These are phyloP conservation scores for Dactylorhiza incarnata DNA, from an alignment of 106 monocot genomes.

Conservation along the genomic window DNA sequence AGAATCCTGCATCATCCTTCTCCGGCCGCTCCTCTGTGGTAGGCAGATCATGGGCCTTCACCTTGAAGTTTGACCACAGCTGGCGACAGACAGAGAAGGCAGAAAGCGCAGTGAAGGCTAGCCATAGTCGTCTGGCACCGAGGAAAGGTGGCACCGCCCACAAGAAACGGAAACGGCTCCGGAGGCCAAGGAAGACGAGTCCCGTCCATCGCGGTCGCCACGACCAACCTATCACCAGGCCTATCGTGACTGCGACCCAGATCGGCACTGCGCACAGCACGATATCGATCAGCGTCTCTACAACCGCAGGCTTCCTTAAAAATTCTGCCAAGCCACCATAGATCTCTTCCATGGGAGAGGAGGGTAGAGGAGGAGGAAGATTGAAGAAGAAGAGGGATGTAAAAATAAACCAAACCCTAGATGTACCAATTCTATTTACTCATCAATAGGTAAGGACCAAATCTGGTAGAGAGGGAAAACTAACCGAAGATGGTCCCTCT, in stretches of 20 bases:
- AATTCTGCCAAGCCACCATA: conserved; percentile 44
- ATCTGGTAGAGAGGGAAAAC: background rate
- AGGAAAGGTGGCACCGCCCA: conserved; percentile 73
- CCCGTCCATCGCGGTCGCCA: conserved; percentile 97
- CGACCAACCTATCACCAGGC: conserved; percentile 89
- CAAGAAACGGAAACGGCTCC: conserved; percentile 47
- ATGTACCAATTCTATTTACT: background rate
- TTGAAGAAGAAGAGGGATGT: background rate
- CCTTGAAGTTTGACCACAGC: conserved; percentile 54
- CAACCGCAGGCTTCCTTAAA: conserved; percentile 61
- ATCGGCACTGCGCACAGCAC: conserved; percentile 86
- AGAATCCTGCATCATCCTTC: conserved; percentile 3
- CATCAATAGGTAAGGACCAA: background rate
- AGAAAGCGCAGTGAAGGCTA: conserved; percentile 90
- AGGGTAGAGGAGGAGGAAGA: background rate
- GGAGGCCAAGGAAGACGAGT: conserved; percentile 71
- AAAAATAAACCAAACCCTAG: background rate
- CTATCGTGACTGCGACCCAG: conserved; percentile 97
- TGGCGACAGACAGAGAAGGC: conserved; percentile 70
- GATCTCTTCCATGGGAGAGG: conserved; percentile 39
- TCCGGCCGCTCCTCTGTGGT: background rate
- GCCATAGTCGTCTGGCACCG: conserved; percentile 79
- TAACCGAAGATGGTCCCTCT: background rate
- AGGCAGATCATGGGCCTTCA: conserved; percentile 21
- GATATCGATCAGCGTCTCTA: conserved; percentile 68